Evolutionary conservation across 305 asterid species (phyloP).

Genomic region (Fraxinus latifolia): DNA sequence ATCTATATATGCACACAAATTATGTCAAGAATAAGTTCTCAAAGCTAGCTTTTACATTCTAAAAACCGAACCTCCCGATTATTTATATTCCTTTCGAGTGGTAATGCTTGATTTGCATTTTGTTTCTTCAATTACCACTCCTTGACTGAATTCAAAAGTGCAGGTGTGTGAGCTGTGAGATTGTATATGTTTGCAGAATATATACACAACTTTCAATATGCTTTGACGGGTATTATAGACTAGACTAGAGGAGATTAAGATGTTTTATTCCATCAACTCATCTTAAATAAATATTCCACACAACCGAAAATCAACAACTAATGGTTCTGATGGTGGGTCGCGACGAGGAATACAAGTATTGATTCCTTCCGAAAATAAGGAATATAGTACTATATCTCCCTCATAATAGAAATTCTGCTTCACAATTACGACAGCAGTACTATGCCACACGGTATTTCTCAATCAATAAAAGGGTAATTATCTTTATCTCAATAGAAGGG

Average conservation of each 20-base stretch:
- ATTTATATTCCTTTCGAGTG: constrained; percentile 11
- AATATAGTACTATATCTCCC: background rate
- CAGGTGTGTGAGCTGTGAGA: background rate
- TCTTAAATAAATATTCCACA: background rate
- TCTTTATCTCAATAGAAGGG: background rate
- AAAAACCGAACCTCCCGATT: background rate
- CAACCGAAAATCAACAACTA: background rate
- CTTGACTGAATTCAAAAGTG: background rate
- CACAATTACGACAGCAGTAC: background rate
- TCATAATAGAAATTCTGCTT: background rate
- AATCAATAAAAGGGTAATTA: background rate
- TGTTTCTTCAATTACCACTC: background rate
- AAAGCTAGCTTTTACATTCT: background rate
- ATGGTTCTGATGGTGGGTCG: background rate
- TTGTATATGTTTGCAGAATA: background rate
- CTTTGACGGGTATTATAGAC: background rate
- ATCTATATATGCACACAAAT: background rate
- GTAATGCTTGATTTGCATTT: background rate
- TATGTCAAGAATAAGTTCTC: constrained; percentile 8
- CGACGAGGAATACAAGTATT: background rate
- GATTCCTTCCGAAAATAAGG: background rate
- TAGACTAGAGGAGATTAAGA: background rate
- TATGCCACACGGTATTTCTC: background rate
- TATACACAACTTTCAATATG: background rate
- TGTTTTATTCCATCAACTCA: background rate